phyloP scores from a whole-genome alignment of 2,329 filamentous ascomycete genomes.

The Cercospora sp. region DNA sequence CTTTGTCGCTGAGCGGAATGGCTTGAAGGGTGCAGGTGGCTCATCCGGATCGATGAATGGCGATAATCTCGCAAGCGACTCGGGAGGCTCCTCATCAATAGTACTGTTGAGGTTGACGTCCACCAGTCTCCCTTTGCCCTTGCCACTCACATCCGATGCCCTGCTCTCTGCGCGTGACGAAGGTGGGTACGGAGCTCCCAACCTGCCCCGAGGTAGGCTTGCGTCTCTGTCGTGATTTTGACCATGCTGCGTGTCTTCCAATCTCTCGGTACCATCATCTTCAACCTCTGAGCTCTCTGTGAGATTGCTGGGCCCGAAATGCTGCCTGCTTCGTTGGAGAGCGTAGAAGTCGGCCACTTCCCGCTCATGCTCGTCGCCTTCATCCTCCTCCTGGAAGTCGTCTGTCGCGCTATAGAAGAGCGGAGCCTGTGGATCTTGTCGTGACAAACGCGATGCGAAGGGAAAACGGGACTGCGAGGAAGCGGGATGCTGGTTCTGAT shows the following conservation, averaged over 20 bases:
- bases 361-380: constrained; percentile 59
- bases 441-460: constrained; percentile 74
- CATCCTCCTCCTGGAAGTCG: constrained; percentile 88
- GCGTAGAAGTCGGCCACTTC: constrained; percentile 95
- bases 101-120: constrained; percentile 80
- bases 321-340: constrained; percentile 81
- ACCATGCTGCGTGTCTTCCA: constrained; percentile 43
- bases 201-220: constrained; percentile 41
- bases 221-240: constrained; percentile 43
- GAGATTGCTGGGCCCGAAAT: constrained; percentile 80
- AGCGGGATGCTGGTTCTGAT: constrained; percentile 59
- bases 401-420: constrained; percentile 92
- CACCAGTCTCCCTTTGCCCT: constrained; percentile 69
- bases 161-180: constrained; percentile 46
- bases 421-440: constrained; percentile 69
- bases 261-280: constrained; percentile 55
- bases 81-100: constrained; percentile 47
- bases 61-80: constrained; percentile 38
- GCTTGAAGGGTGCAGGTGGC: constrained; percentile 55
- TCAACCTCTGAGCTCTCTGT: constrained; percentile 85
- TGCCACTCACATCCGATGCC: constrained; percentile 48
- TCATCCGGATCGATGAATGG: constrained; percentile 46
- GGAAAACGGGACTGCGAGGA: constrained; percentile 74
- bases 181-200: constrained; percentile 38
- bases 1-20: constrained; percentile 50